Evolutionary conservation across 2,329 filamentous ascomycete species (phyloP).

Genomic region (Alternaria ethzedia): DNA sequence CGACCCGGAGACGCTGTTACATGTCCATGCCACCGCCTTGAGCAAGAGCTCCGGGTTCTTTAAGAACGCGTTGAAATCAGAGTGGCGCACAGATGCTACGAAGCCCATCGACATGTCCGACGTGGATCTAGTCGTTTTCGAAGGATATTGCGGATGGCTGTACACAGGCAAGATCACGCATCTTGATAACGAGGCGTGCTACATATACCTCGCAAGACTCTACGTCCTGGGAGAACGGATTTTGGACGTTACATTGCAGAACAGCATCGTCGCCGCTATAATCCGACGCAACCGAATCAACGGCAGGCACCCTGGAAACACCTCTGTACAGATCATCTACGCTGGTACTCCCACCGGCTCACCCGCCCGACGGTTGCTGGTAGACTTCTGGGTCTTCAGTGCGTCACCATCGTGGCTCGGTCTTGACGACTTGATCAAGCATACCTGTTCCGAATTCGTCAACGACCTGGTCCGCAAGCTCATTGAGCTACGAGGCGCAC

Average conservation of each 20-base stretch:
- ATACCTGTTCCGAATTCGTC: background rate
- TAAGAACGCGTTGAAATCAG: background rate
- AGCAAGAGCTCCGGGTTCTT: background rate
- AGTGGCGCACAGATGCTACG: background rate
- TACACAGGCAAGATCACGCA: background rate
- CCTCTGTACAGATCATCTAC: constrained; percentile 2
- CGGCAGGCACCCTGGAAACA: background rate
- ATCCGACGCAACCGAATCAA: background rate
- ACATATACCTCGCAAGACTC: background rate
- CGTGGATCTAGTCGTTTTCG: background rate
- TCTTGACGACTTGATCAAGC: background rate
- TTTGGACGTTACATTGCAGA: background rate
- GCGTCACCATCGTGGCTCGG: background rate
- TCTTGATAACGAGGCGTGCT: too few relatives aligned
- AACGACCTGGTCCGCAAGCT: background rate
- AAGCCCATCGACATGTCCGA: constrained; percentile 5
- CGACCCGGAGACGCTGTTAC: background rate
- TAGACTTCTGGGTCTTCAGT: background rate
- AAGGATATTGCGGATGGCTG: constrained; percentile 7
- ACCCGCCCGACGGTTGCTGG: background rate
- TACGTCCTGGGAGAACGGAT: constrained; percentile 2
- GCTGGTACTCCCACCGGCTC: background rate
- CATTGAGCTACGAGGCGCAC: background rate
- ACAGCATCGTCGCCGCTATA: background rate
- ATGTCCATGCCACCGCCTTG: background rate